phyloP scores from a whole-genome alignment of 2,329 filamentous ascomycete species.

The Trichoderma afroharzianum region DNA sequence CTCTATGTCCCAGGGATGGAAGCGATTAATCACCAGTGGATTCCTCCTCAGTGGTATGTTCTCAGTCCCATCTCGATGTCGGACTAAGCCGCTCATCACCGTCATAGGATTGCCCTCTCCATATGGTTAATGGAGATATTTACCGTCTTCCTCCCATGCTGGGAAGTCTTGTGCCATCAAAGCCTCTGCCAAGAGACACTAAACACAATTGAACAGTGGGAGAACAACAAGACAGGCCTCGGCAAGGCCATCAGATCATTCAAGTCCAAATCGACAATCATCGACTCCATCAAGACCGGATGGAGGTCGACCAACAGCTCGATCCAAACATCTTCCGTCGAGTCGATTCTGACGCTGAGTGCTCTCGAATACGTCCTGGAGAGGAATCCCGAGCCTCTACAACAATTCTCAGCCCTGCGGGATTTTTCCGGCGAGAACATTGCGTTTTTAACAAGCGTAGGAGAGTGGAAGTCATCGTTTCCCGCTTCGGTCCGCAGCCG shows the following conservation, averaged over 20 bases:
- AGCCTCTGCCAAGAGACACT: slow-evolving; percentile 40
- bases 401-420: slow-evolving; percentile 60
- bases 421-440: slow-evolving; percentile 34
- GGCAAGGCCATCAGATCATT: slow-evolving; percentile 21
- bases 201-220: slow-evolving; percentile 43
- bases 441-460: neutral
- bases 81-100: neutral
- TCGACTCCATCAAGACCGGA: slow-evolving; percentile 27
- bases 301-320: slow-evolving; percentile 35
- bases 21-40: slow-evolving; percentile 49
- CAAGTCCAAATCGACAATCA: slow-evolving; percentile 23
- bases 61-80: slow-evolving; percentile 36
- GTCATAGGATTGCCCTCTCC: slow-evolving; percentile 42
- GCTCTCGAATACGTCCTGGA: slow-evolving; percentile 60
- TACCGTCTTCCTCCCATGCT: slow-evolving; percentile 59
- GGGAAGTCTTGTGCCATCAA: slow-evolving; percentile 48
- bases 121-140: slow-evolving; percentile 59
- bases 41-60: slow-evolving; percentile 59
- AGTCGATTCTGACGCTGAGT: slow-evolving; percentile 54
- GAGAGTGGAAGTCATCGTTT: slow-evolving; percentile 41
- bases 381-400: slow-evolving; percentile 56
- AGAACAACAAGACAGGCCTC: slow-evolving; percentile 33
- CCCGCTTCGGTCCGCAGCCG: slow-evolving; percentile 24
- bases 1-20: slow-evolving; percentile 48
- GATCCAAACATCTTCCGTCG: slow-evolving; percentile 26